These are phyloP conservation scores for Grosmannia huntii DNA, from an alignment of 2,329 filamentous ascomycete species.

Conservation along the genomic window DNA sequence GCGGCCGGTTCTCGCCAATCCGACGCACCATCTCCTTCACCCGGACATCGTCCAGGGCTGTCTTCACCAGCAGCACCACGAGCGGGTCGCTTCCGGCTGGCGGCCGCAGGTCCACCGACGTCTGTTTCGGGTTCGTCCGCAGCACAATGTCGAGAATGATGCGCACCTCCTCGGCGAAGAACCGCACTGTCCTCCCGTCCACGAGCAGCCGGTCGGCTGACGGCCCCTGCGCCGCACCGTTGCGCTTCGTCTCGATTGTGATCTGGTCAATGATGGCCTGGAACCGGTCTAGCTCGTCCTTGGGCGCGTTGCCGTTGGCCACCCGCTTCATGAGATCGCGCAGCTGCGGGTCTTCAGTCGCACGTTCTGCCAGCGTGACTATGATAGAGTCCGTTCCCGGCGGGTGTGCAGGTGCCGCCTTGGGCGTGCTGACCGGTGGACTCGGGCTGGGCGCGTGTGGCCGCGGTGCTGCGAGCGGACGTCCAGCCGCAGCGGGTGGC, in stretches of 20 bases:
- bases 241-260: conserved; percentile 45
- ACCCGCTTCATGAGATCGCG: conserved; percentile 76
- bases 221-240: conserved; percentile 35
- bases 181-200: conserved; percentile 43
- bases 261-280: conserved; percentile 73
- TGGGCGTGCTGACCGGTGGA: conserved; percentile 15
- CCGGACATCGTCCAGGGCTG: conserved; percentile 38
- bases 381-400: conserved; percentile 60
- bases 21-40: conserved; percentile 38
- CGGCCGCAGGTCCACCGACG: conserved; percentile 36
- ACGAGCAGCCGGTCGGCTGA: conserved; percentile 42
- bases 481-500: too few relatives aligned
- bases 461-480: background rate
- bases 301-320: conserved; percentile 58
- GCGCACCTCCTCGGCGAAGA: conserved; percentile 45
- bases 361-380: conserved; percentile 62
- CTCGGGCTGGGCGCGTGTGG: conserved; percentile 14
- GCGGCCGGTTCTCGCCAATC: conserved; percentile 37
- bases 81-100: conserved; percentile 42
- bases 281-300: conserved; percentile 60
- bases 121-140: conserved; percentile 44
- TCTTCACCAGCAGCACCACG: conserved; percentile 43
- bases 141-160: conserved; percentile 46
- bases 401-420: conserved; percentile 9
- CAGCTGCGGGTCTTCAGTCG: conserved; percentile 58